Base-by-base conservation (phyloP, 2,329 filamentous ascomycete species). In the Esteya vermicola region DNA sequence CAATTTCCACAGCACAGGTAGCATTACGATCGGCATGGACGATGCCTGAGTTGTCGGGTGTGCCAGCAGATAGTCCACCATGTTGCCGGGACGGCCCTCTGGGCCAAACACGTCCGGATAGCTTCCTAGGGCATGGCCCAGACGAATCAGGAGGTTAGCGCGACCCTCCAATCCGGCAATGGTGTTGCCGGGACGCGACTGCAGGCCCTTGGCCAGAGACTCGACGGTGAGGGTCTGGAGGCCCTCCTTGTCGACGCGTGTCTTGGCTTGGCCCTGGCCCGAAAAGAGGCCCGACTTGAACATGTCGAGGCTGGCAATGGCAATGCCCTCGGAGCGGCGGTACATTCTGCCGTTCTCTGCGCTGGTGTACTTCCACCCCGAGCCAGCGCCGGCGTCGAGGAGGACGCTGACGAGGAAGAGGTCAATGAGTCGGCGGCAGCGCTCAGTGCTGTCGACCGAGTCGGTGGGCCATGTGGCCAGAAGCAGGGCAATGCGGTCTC, bases 41-140 rank as follows among this genome's bases (percentile, higher is more conserved):
- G 85, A 84, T 13, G 85, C 85, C 54, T 89, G 81, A 6, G 89
- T 95, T 3, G 85, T 81, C 2, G 88, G 84, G 54, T 96, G 91
- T 4, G 83, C 82, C 30, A 96, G 72, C n/a, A 96, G 75, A 55
- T 93, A 88, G 58, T 96, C 89, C 46, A 96, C 76, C 78, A 98
- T 86, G 57, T 94, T 93, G 50, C 91, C 91, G 10, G 91, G 91
- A 43, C 91, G 72, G 38, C 80, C 83, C 54, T 88, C 78, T 2
- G 72, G 68, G 20, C 89, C 89, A 58, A 95, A 98, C 50, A 85
- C 81, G 38, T 91, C 81, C 43, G 75, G 69, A 54, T 89, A 86
- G 46, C 79, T 72, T 4, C 68, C 63, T 40, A 98, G 63, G 6
- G 89, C 88, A 46, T 78, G 70, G 12, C 77, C 76, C 2, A 98